Base-by-base conservation (phyloP, 768 basidiomycete genomes). In the Suillus hirtellus region DNA sequence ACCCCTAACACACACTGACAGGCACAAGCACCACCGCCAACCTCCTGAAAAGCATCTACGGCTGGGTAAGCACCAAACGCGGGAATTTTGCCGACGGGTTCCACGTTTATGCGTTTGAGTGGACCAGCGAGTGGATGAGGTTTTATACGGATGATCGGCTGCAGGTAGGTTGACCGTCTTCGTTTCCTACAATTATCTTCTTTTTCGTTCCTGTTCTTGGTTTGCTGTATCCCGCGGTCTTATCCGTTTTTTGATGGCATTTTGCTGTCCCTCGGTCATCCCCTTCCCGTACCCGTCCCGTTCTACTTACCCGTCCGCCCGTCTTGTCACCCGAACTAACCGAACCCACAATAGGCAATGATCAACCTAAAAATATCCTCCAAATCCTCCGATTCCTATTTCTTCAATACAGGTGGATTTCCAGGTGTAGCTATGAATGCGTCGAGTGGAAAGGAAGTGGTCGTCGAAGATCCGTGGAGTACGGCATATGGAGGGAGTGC, bases 91-190 rank as follows among this genome's bases (percentile, higher is more conserved):
- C 80, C 56, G 72, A 78, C 58, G 77, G 71, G 19, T 87, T 80
- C 76, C 84, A 86, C 68, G 80, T 79, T 5, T 88, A 84, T 64
- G 79, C 81, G 21, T 69, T 88, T 62, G 86, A 88, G 68, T 88
- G 86, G 87, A 87, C 83, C 19, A 79, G 78, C 14, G 71, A 76
- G 35, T 86, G 81, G 76, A 80, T 88, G 72, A 80, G 80, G 60
- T 78, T 82, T 66, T 83, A 85, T 71, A 79, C 83, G 58, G 86
- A 88, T 74, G 76, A 72, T 43, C 77, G 82, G 59, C 76, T 87
- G 35, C 64, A 76, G 40, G 56, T 58, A 1, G 1, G 56, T 40
- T 56, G 31, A 2, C 5, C 9, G 17, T 11, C 19, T 9, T 19
- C 31, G 8, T 50, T 1, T 3, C 24, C 47, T 37, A 11, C 35